Percentiles rank a stretch among this genome's conserved stretches.
Evolutionary conservation across 2,329 filamentous ascomycete species (phyloP).

Genomic region (Ophiosphaerella herpotricha): DNA sequence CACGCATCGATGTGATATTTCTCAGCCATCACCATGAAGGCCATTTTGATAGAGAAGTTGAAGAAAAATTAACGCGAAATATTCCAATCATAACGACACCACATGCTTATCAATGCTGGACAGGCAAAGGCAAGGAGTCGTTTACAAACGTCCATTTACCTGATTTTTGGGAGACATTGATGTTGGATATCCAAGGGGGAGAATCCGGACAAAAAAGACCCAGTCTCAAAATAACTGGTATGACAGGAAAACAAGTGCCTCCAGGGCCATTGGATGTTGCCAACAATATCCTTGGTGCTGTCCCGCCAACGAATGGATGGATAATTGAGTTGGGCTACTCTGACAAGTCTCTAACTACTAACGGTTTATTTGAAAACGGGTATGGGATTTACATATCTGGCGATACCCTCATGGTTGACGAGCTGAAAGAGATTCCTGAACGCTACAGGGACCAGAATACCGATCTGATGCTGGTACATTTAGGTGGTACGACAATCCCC

Average conservation of each 20-base stretch:
- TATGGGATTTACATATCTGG: slow-evolving; percentile 69
- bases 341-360: slow-evolving; percentile 30
- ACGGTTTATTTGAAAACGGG: slow-evolving; percentile 49
- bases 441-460: slow-evolving; percentile 60
- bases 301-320: slow-evolving; percentile 71
- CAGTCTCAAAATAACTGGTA: slow-evolving; percentile 62
- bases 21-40: slow-evolving; percentile 69
- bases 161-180: slow-evolving; percentile 60
- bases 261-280: slow-evolving; percentile 48
- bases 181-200: slow-evolving; percentile 49
- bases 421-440: slow-evolving; percentile 64
- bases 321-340: slow-evolving; percentile 63
- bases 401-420: slow-evolving; percentile 66
- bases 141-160: slow-evolving; percentile 62
- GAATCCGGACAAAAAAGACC: slow-evolving; percentile 33
- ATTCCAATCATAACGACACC: slow-evolving; percentile 68
- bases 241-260: slow-evolving; percentile 68
- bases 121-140: slow-evolving; percentile 51
- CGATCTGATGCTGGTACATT: slow-evolving; percentile 69
- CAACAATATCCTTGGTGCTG: slow-evolving; percentile 56
- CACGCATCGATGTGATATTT: slow-evolving; percentile 63
- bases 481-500: slow-evolving; percentile 69
- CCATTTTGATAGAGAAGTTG: slow-evolving; percentile 61
- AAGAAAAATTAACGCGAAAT: slow-evolving; percentile 55
- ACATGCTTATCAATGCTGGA: slow-evolving; percentile 62